Evolutionary conservation across 2,329 filamentous ascomycete genomes (phyloP).

Genomic region (Monosporascus sp.): DNA sequence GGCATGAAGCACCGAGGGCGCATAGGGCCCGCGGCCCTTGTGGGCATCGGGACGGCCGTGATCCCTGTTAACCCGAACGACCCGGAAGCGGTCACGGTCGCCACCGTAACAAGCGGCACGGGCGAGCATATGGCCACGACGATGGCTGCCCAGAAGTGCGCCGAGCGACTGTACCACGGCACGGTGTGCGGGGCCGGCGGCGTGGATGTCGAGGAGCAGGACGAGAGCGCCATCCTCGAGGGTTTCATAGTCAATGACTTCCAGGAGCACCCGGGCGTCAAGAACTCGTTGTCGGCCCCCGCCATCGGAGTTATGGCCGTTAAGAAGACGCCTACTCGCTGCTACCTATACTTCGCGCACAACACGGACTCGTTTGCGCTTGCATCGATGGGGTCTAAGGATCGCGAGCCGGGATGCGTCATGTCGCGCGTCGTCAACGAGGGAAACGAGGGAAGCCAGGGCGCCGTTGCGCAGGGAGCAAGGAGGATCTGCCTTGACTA

Average conservation of each 20-base stretch:
- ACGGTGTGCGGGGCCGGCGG: slow-evolving; percentile 57
- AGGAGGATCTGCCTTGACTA: slow-evolving; percentile 38
- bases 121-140: slow-evolving; percentile 98
- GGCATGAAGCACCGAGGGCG: slow-evolving; percentile 96
- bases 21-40: slow-evolving; percentile 84
- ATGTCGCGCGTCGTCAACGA: slow-evolving; percentile 71
- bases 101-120: slow-evolving; percentile 86
- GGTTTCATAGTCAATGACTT: slow-evolving; percentile 85
- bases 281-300: slow-evolving; percentile 70
- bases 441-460: slow-evolving; percentile 39
- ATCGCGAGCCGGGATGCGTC: slow-evolving; percentile 69
- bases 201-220: slow-evolving; percentile 58
- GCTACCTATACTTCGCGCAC: slow-evolving; percentile 88
- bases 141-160: slow-evolving; percentile 81
- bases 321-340: slow-evolving; percentile 72
- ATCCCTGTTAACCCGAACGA: slow-evolving; percentile 72
- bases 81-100: slow-evolving; percentile 63
- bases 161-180: slow-evolving; percentile 73
- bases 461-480: slow-evolving; percentile 45
- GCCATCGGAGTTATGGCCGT: slow-evolving; percentile 88
- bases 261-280: slow-evolving; percentile 83
- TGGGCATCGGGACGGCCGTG: slow-evolving; percentile 85
- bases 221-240: slow-evolving; percentile 70
- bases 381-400: slow-evolving; percentile 79
- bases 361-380: slow-evolving; percentile 88